Conservation (phyloP, 1,284 basidiomycete species). For the Caloboletus firmus region DNA sequence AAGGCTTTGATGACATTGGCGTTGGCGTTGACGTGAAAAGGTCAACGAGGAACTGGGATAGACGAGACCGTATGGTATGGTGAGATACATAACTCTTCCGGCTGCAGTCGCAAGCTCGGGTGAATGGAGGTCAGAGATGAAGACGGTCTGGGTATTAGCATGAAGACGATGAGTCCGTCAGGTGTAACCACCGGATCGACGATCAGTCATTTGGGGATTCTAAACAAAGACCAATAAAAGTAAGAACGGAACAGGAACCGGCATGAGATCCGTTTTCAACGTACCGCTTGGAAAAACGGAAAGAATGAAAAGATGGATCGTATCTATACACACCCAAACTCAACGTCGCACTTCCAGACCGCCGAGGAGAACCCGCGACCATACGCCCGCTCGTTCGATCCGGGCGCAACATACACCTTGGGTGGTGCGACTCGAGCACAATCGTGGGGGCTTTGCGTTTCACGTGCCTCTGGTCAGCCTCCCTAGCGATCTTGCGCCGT, state of each 20-base stretch:
- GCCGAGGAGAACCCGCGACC: no score
- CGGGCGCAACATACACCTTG: no score
- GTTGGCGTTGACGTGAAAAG: constrained; percentile 10
- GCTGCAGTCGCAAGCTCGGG: constrained; percentile 43
- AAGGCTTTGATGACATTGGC: no score
- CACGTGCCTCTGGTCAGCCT: no score
- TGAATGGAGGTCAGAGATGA: constrained; percentile 63
- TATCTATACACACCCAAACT: constrained; percentile 36
- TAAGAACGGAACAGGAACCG: no score
- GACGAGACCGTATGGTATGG: constrained; percentile 74
- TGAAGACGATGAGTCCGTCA: constrained; percentile 48
- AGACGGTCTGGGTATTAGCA: constrained; percentile 68
- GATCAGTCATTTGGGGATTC: constrained; percentile 3
- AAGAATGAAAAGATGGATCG: constrained; percentile 40
- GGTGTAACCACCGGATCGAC: constrained; percentile 52
- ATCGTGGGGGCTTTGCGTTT: no score
- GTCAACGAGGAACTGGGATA: constrained; percentile 34
- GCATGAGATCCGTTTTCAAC: no score
- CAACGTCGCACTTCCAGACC: constrained; percentile 70
- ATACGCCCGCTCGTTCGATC: no score
- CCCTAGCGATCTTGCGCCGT: no score
- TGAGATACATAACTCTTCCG: constrained; percentile 62
- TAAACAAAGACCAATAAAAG: no score
- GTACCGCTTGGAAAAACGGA: not conserved
- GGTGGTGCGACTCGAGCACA: no score